Conservation (phyloP, 2,329 filamentous ascomycete species). For the Emmonsiellopsis sp. region DNA sequence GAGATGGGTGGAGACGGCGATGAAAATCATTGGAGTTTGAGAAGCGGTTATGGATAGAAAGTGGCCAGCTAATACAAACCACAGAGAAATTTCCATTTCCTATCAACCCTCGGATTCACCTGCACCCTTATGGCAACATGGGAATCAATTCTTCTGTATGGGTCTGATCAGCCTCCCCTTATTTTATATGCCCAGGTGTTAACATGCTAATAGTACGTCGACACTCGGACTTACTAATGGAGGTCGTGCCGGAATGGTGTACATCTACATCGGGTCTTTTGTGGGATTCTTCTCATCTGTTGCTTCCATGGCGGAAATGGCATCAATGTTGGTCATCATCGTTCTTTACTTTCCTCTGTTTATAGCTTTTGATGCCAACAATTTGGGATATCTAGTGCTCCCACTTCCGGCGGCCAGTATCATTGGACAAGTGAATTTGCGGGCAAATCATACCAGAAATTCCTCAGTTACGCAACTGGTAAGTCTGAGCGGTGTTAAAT, state of each 20-base stretch:
- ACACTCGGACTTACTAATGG: slow-evolving; percentile 21
- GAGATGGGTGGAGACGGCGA: too few species aligned
- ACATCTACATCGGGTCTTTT: slow-evolving; percentile 22
- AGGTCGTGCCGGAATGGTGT: slow-evolving; percentile 21
- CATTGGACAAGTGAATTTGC: slow-evolving; percentile 32
- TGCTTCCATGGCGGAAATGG: slow-evolving; percentile 31
- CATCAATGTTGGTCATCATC: slow-evolving; percentile 22
- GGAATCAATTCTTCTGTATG: slow-evolving; percentile 30
- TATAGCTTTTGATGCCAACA: not conserved
- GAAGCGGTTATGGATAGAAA: not conserved
- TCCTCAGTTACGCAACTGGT: slow-evolving; percentile 39
- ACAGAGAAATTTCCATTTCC: slow-evolving; percentile 31
- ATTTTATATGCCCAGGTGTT: not conserved
- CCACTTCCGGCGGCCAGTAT: slow-evolving; percentile 36
- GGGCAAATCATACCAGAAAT: slow-evolving; percentile 27
- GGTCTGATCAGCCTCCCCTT: not conserved
- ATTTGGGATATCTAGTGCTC: slow-evolving; percentile 26
- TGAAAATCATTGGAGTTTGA: not conserved
- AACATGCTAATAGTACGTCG: slow-evolving; percentile 7
- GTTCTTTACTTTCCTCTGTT: not conserved
- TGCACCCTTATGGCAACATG: slow-evolving; percentile 32
- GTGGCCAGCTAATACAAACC: not conserved
- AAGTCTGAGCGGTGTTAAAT: slow-evolving; percentile 3
- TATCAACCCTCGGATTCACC: slow-evolving; percentile 33
- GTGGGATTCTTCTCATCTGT: slow-evolving; percentile 21